These are phyloP conservation scores for Verticillium klebahnii DNA, from an alignment of 2,329 filamentous ascomycete genomes.

Conservation along the genomic window DNA sequence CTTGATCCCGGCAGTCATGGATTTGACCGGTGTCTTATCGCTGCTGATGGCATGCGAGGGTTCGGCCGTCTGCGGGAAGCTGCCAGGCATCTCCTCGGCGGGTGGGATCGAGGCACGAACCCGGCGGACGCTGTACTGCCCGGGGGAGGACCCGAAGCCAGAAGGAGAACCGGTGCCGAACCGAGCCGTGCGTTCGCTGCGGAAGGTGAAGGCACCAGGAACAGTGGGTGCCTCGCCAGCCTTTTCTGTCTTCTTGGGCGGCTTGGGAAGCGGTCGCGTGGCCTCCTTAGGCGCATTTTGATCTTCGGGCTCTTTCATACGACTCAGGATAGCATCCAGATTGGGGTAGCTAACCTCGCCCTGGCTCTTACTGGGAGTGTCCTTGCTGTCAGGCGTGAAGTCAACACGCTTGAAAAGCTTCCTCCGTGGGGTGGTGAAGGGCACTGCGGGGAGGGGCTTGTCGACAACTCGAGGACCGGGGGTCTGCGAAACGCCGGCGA, in stretches of 20 bases:
- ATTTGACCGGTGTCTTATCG: slow-evolving; percentile 27
- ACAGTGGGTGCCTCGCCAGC: slow-evolving; percentile 30
- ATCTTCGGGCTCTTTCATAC: neutral
- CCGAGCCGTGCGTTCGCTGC: slow-evolving; percentile 59
- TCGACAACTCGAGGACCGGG: slow-evolving; percentile 40
- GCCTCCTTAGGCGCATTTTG: neutral
- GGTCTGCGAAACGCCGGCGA: slow-evolving; percentile 36
- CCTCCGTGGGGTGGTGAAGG: slow-evolving; percentile 62
- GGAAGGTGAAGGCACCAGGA: slow-evolving; percentile 60
- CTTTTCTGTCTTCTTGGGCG: slow-evolving; percentile 13
- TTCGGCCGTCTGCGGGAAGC: slow-evolving; percentile 39
- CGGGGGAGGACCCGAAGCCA: slow-evolving; percentile 23
- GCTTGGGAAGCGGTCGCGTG: slow-evolving; percentile 8
- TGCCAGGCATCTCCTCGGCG: slow-evolving; percentile 46
- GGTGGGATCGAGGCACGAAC: slow-evolving; percentile 49
- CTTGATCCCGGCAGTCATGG: slow-evolving; percentile 38
- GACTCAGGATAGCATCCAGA: slow-evolving; percentile 21
- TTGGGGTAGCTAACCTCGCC: slow-evolving; percentile 28
- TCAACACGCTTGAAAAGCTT: slow-evolving; percentile 69
- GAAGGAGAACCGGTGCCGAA: slow-evolving; percentile 50
- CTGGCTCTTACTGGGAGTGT: slow-evolving; percentile 26
- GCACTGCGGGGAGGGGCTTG: slow-evolving; percentile 46
- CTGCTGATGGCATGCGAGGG: neutral
- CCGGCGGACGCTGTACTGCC: slow-evolving; percentile 52
- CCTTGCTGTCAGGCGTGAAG: slow-evolving; percentile 69